These are phyloP conservation scores for Nevesoporus exiguus DNA, from an alignment of 768 basidiomycete species.

Conservation along the genomic window DNA sequence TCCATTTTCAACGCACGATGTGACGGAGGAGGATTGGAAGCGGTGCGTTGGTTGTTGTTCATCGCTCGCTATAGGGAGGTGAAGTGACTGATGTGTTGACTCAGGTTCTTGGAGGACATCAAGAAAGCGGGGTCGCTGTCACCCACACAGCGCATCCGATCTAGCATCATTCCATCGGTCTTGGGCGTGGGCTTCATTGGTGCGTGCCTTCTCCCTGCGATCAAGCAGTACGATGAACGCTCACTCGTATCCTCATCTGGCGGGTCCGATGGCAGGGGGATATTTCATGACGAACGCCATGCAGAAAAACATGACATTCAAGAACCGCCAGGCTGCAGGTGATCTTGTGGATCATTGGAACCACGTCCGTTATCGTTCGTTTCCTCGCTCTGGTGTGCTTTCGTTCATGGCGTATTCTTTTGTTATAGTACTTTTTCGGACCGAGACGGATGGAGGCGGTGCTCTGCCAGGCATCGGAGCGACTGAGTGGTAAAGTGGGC, in stretches of 20 bases:
- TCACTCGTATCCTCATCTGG: neutral
- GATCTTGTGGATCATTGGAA: constrained; percentile 50
- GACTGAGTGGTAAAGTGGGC: constrained; percentile 26
- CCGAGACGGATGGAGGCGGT: constrained; percentile 43
- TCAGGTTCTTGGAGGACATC: constrained; percentile 37
- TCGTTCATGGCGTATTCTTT: neutral
- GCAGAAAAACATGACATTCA: constrained; percentile 29
- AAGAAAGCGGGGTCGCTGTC: constrained; percentile 35
- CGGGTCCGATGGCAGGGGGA: no score
- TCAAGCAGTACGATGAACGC: no score
- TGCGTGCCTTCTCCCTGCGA: constrained; percentile 14
- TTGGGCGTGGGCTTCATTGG: constrained; percentile 28
- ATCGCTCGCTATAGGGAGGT: no score
- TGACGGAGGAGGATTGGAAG: constrained; percentile 49
- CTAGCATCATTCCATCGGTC: constrained; percentile 31
- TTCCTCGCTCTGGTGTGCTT: neutral
- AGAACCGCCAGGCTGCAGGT: constrained; percentile 38
- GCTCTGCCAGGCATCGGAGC: constrained; percentile 32
- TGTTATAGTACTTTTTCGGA: constrained; percentile 44
- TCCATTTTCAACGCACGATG: constrained; percentile 50
- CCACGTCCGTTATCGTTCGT: constrained; percentile 33
- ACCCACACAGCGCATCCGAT: constrained; percentile 31
- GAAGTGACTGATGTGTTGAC: neutral
- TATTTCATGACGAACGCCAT: constrained; percentile 12
- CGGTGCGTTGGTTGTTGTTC: constrained; percentile 28